These are phyloP conservation scores for Pisolithus microcarpus DNA, from an alignment of 768 basidiomycete species.

Conservation along the genomic window DNA sequence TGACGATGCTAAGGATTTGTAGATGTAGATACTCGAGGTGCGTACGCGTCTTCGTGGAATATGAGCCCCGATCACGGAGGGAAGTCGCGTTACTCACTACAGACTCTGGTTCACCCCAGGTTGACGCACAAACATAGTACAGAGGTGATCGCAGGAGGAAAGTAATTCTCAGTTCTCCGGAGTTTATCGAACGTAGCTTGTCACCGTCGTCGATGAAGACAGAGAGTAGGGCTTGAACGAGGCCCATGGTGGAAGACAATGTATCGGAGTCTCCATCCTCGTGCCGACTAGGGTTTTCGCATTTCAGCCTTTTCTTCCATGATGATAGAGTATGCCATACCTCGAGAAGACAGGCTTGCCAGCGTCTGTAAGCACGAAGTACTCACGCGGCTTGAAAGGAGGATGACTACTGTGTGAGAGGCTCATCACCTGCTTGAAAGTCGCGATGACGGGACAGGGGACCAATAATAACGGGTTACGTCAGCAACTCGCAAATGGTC, in stretches of 20 bases:
- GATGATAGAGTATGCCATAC: slow-evolving; percentile 29
- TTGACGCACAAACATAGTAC: slow-evolving; percentile 86
- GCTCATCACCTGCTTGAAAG: not conserved
- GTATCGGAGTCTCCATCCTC: slow-evolving; percentile 53
- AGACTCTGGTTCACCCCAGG: slow-evolving; percentile 94
- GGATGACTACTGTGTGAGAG: slow-evolving; percentile 10
- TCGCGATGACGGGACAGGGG: too few species aligned
- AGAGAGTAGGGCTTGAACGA: slow-evolving; percentile 93
- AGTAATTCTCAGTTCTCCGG: slow-evolving; percentile 74
- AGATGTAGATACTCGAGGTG: slow-evolving; percentile 95
- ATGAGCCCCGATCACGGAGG: slow-evolving; percentile 15
- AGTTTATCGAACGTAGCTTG: slow-evolving; percentile 76
- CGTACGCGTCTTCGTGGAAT: slow-evolving; percentile 75
- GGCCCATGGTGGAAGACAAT: slow-evolving; percentile 74
- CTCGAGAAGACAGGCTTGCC: slow-evolving; percentile 96
- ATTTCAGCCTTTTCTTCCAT: not conserved
- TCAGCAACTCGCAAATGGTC: too few species aligned
- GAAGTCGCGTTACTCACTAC: slow-evolving; percentile 53
- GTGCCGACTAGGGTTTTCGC: slow-evolving; percentile 35
- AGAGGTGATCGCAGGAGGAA: slow-evolving; percentile 83
- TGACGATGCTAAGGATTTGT: slow-evolving; percentile 87
- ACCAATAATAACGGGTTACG: too few species aligned
- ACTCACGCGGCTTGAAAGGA: slow-evolving; percentile 57
- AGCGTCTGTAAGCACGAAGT: slow-evolving; percentile 90
- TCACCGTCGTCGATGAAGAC: slow-evolving; percentile 93